These are phyloP conservation scores for Sarocladium brachiariae DNA, from an alignment of 2,329 filamentous ascomycete species.

Conservation along the genomic window DNA sequence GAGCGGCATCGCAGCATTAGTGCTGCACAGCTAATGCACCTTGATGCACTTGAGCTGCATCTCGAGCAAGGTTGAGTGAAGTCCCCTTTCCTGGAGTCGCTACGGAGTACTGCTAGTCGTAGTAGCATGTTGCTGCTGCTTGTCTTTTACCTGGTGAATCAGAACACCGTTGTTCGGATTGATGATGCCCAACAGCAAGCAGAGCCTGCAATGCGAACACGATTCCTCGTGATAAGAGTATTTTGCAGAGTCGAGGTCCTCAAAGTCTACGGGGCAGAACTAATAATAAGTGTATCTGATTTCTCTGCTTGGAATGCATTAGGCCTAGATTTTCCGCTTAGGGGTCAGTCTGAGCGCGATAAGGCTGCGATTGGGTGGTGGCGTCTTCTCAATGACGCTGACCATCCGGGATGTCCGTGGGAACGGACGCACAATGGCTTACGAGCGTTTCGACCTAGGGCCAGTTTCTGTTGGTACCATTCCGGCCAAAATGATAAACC, in stretches of 20 bases:
- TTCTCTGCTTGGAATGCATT: too few species aligned
- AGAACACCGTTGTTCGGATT: not conserved
- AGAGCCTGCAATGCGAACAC: not conserved
- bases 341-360: not conserved
- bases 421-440: not conserved
- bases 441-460: not conserved
- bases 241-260: too few species aligned
- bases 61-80: too few species aligned
- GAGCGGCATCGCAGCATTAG: slow-evolving; percentile 8
- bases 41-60: slow-evolving; percentile 2
- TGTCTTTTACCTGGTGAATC: not conserved
- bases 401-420: not conserved
- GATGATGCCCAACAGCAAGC: not conserved
- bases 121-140: not conserved
- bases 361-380: not conserved
- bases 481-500: not conserved
- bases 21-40: slow-evolving; percentile 1
- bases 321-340: not conserved
- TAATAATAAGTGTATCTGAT: too few species aligned
- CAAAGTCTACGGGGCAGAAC: too few species aligned
- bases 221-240: too few species aligned
- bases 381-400: not conserved
- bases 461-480: not conserved
- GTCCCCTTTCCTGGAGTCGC: too few species aligned
- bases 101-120: too few species aligned